Percentiles rank a stretch among this genome's conserved stretches.
Evolutionary conservation across 2,329 filamentous ascomycete genomes (phyloP).

Genomic region (Arthrobotrys conoides): DNA sequence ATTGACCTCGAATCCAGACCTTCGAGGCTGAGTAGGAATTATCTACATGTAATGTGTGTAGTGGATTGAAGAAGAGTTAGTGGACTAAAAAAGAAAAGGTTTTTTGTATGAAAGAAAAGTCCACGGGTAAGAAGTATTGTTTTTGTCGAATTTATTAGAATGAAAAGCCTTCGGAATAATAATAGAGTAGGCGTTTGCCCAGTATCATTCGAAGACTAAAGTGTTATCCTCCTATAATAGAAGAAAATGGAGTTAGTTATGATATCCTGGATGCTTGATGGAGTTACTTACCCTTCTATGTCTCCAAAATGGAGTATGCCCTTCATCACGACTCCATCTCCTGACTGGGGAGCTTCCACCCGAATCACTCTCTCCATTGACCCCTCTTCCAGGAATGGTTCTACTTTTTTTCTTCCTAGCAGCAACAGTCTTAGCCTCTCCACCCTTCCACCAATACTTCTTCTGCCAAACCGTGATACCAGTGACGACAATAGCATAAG

Average conservation of each 20-base stretch:
- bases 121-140: background rate
- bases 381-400: slow-evolving; percentile 11
- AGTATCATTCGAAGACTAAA: slow-evolving; percentile 43
- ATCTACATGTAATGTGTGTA: background rate
- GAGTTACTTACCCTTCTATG: slow-evolving; percentile 26
- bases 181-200: background rate
- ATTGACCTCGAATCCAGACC: background rate
- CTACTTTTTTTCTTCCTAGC: slow-evolving; percentile 6
- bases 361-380: slow-evolving; percentile 31
- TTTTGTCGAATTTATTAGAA: background rate
- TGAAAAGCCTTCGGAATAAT: background rate
- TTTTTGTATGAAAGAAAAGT: background rate
- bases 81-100: too few species aligned
- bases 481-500: slow-evolving; percentile 26
- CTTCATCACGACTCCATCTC: slow-evolving; percentile 40
- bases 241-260: background rate
- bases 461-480: slow-evolving; percentile 45
- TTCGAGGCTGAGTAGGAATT: background rate
- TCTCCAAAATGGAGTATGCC: slow-evolving; percentile 38
- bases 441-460: slow-evolving; percentile 31
- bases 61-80: too few species aligned
- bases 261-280: background rate
- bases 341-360: slow-evolving; percentile 48
- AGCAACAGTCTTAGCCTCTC: background rate
- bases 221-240: slow-evolving; percentile 21